Percentiles rank a stretch among this genome's conserved stretches.
Evolutionary conservation across 1,284 basidiomycete genomes (phyloP).

Genomic region (Tilletia indica): DNA sequence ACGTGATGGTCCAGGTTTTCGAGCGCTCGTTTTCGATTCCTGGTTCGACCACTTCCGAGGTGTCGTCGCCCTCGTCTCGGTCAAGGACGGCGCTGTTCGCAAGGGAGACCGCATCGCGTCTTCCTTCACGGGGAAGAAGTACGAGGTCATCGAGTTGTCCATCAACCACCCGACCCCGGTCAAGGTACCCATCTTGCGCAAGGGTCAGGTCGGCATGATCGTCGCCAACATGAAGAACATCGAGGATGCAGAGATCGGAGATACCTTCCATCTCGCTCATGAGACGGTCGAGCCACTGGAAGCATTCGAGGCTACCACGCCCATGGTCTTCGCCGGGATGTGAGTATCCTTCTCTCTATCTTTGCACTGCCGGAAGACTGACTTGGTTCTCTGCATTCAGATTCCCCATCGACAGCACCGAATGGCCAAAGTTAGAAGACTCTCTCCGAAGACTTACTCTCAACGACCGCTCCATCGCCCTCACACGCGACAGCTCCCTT

Average conservation of each 20-base stretch:
- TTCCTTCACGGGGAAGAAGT: constrained; percentile 80
- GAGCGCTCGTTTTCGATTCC: constrained; percentile 83
- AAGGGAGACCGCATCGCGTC: constrained; percentile 71
- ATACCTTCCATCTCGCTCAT: constrained; percentile 81
- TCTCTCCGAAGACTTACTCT: constrained; percentile 82
- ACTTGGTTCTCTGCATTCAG: neutral
- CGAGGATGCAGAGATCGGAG: constrained; percentile 90
- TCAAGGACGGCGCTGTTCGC: constrained; percentile 64
- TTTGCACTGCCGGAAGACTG: neutral
- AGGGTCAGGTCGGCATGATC: constrained; percentile 83
- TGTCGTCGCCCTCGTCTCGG: constrained; percentile 84
- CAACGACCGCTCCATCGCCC: constrained; percentile 83
- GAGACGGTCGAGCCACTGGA: constrained; percentile 77
- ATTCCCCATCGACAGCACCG: constrained; percentile 85
- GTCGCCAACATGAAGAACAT: constrained; percentile 98
- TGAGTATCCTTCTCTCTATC: neutral
- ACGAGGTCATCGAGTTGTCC: constrained; percentile 87
- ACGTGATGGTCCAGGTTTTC: constrained; percentile 53
- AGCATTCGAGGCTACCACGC: constrained; percentile 87
- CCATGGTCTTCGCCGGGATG: constrained; percentile 96
- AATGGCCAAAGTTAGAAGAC: constrained; percentile 92
- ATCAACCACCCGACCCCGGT: constrained; percentile 73
- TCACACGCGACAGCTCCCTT: constrained; percentile 87
- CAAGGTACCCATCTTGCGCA: constrained; percentile 62
- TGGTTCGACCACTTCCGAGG: constrained; percentile 96